A percentile compares a stretch with the other conserved stretches of the same genome.
Evolutionary conservation across 208 protist species (phyloP).

Genomic region (Wallacemonas sp.): DNA sequence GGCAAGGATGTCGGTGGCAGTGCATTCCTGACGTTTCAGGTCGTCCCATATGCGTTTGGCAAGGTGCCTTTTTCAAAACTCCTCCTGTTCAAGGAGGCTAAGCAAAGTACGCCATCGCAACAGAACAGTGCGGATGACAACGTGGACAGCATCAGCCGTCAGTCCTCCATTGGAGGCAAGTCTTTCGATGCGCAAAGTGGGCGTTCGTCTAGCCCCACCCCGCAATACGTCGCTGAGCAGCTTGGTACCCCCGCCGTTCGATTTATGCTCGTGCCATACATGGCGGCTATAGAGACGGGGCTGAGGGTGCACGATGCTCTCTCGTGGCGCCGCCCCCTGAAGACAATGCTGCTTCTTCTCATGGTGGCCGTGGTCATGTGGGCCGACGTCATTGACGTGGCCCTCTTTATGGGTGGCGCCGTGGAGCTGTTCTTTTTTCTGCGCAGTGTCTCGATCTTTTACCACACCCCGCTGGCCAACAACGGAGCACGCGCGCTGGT

Average conservation of each 20-base stretch:
- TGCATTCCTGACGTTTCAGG: slow-evolving; percentile 71
- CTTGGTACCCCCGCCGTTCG: slow-evolving; percentile 54
- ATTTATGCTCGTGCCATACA: slow-evolving; percentile 78
- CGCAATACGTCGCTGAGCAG: neutral
- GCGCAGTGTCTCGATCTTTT: slow-evolving; percentile 54
- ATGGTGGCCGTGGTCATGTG: slow-evolving; percentile 47
- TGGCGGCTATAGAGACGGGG: slow-evolving; percentile 58
- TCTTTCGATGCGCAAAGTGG: neutral
- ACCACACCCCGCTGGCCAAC: slow-evolving; percentile 41
- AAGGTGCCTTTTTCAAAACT: slow-evolving; percentile 39
- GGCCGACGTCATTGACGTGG: slow-evolving; percentile 50
- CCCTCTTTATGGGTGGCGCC: slow-evolving; percentile 29
- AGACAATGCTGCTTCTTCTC: slow-evolving; percentile 56
- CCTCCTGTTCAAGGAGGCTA: slow-evolving; percentile 23
- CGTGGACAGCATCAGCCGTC: slow-evolving; percentile 13
- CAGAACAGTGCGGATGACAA: slow-evolving; percentile 1
- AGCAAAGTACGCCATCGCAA: neutral
- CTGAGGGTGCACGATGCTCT: slow-evolving; percentile 53
- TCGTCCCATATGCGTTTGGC: slow-evolving; percentile 62
- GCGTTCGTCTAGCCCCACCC: neutral
- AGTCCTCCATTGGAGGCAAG: neutral
- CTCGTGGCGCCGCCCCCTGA: slow-evolving; percentile 61
- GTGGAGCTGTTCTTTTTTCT: slow-evolving; percentile 44
- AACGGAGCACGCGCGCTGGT: slow-evolving; percentile 8
- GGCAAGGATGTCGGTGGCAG: slow-evolving; percentile 72